phyloP scores from a whole-genome alignment of 2,329 filamentous ascomycete species.

The Pleurostoma richardsiae region DNA sequence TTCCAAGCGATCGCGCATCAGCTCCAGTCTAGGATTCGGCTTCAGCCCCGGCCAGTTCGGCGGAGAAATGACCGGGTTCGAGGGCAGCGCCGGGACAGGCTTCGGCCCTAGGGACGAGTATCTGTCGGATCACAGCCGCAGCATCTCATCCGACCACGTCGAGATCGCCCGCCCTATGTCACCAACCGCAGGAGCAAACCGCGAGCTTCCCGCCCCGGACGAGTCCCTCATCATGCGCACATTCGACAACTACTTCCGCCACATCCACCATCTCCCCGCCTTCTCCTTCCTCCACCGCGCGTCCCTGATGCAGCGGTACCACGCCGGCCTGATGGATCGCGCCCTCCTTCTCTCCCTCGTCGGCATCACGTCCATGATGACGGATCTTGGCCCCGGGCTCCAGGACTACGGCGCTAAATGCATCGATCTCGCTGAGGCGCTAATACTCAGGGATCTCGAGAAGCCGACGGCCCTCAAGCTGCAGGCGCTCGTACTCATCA shows the following conservation, averaged over 20 bases:
- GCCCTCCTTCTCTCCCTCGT: slow-evolving; percentile 48
- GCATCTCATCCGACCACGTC: slow-evolving; percentile 18
- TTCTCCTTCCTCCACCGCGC: slow-evolving; percentile 55
- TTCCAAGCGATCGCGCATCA: slow-evolving; percentile 31
- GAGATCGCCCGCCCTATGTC: slow-evolving; percentile 10
- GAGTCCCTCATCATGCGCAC: slow-evolving; percentile 45
- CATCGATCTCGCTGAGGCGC: slow-evolving; percentile 47
- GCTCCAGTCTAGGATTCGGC: slow-evolving; percentile 7
- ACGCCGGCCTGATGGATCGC: slow-evolving; percentile 50
- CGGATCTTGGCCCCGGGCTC: slow-evolving; percentile 47
- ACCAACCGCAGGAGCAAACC: slow-evolving; percentile 6
- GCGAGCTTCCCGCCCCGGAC: slow-evolving; percentile 24
- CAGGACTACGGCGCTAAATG: slow-evolving; percentile 48
- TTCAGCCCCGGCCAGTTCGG: slow-evolving; percentile 21
- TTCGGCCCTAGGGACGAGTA: slow-evolving; percentile 16
- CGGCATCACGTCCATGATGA: slow-evolving; percentile 51
- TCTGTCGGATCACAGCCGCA: slow-evolving; percentile 22
- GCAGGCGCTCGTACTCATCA: slow-evolving; percentile 37
- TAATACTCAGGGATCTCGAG: slow-evolving; percentile 48
- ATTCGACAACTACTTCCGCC: slow-evolving; percentile 53
- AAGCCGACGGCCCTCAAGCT: slow-evolving; percentile 53
- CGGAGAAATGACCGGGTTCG: slow-evolving; percentile 16
- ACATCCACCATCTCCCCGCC: slow-evolving; percentile 54
- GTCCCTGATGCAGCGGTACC: slow-evolving; percentile 55
- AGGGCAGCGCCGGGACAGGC: slow-evolving; percentile 15